phyloP scores from a whole-genome alignment of 2,329 filamentous ascomycete species.

The Phialophora verrucosa region DNA sequence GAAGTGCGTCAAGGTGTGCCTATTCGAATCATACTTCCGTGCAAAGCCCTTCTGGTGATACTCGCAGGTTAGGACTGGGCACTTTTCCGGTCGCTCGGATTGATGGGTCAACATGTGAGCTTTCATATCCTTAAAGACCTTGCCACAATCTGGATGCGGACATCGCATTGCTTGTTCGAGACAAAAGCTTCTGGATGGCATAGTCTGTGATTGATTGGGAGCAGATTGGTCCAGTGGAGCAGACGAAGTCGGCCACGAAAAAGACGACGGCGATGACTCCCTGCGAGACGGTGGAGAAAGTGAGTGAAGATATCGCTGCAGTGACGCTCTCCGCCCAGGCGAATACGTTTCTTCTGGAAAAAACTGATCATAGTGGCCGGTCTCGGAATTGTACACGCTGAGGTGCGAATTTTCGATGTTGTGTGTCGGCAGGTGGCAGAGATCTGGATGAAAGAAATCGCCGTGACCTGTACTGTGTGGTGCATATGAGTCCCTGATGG shows the following conservation, averaged over 20 bases:
- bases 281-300: background rate
- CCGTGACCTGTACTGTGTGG: background rate
- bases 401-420: background rate
- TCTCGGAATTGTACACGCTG: background rate
- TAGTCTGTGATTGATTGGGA: background rate
- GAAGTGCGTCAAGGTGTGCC: constrained; percentile 92
- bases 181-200: background rate
- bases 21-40: constrained; percentile 94
- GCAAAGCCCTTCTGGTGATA: constrained; percentile 93
- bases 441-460: background rate
- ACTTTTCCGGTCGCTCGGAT: constrained; percentile 89
- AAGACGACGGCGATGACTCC: background rate
- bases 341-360: background rate
- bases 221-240: background rate
- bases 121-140: constrained; percentile 87
- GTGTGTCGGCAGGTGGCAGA: background rate
- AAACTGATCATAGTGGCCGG: background rate
- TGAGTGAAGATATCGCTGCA: no score
- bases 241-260: background rate
- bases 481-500: background rate
- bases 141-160: constrained; percentile 81
- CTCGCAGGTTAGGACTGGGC: constrained; percentile 87
- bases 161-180: constrained; percentile 70
- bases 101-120: constrained; percentile 95
- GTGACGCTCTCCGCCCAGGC: no score